phyloP scores from a whole-genome alignment of 805 yeast species.

The Babjeviella inositovora region DNA sequence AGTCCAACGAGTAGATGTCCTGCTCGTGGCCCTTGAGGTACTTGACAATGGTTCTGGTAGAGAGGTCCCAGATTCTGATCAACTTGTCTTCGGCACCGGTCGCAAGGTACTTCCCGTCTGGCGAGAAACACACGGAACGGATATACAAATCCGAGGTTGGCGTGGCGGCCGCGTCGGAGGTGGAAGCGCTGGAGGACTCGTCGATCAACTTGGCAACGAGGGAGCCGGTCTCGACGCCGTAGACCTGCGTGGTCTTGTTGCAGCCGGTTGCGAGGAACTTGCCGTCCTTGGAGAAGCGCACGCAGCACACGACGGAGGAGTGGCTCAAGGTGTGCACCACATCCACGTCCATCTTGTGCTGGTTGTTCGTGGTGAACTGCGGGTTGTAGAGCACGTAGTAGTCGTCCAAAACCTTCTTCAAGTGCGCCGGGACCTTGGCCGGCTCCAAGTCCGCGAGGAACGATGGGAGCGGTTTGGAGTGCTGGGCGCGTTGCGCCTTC shows the following conservation, averaged over 20 bases:
- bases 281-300: constrained; percentile 82
- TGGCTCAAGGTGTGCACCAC: constrained; percentile 84
- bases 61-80: constrained; percentile 92
- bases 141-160: constrained; percentile 87
- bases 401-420: constrained; percentile 71
- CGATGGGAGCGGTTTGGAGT: constrained; percentile 68
- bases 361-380: constrained; percentile 39
- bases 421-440: constrained; percentile 54
- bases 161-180: constrained; percentile 13
- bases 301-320: constrained; percentile 93
- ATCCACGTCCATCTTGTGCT: constrained; percentile 66
- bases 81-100: constrained; percentile 87
- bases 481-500: constrained; percentile 29
- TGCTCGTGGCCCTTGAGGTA: constrained; percentile 91
- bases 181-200: constrained; percentile 37
- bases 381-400: constrained; percentile 88
- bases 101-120: constrained; percentile 85
- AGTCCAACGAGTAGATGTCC: constrained; percentile 91
- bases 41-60: constrained; percentile 70
- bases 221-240: constrained; percentile 83
- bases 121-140: constrained; percentile 90
- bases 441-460: constrained; percentile 70
- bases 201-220: constrained; percentile 76
- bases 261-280: constrained; percentile 92
- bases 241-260: constrained; percentile 90